Evolutionary conservation across 441 rosid genomes (phyloP).

Genomic region (Sinapis alba): DNA sequence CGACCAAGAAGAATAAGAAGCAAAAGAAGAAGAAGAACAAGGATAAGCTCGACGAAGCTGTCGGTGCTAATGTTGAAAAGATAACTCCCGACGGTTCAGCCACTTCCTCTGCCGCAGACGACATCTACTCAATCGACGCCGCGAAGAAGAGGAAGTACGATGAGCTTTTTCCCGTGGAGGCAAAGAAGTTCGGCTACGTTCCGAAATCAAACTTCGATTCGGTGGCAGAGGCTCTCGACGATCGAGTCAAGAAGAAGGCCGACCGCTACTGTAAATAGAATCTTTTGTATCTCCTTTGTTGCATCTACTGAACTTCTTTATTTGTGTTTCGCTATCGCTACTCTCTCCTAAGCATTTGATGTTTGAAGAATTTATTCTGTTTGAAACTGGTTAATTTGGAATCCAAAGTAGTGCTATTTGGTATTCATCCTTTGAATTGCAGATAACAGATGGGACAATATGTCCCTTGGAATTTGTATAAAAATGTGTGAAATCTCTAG

Average conservation of each 20-base stretch:
- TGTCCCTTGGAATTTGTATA: background rate
- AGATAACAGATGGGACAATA: background rate
- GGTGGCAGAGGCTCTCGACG: slow-evolving; percentile 79
- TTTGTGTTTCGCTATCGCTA: background rate
- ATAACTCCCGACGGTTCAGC: slow-evolving; percentile 23
- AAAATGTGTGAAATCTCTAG: background rate
- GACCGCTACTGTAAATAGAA: slow-evolving; percentile 85
- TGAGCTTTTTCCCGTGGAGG: slow-evolving; percentile 81
- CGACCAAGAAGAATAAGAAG: slow-evolving; percentile 57
- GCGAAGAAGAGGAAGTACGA: slow-evolving; percentile 81
- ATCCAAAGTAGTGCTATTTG: background rate
- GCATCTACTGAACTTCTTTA: background rate
- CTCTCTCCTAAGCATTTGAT: background rate
- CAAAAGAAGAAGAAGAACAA: slow-evolving; percentile 53
- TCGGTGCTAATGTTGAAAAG: slow-evolving; percentile 1
- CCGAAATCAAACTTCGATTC: slow-evolving; percentile 54
- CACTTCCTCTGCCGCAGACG: slow-evolving; percentile 15
- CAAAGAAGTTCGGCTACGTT: slow-evolving; percentile 74
- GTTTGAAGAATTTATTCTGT: background rate
- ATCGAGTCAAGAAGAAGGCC: slow-evolving; percentile 93
- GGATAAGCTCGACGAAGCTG: slow-evolving; percentile 32
- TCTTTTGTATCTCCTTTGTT: background rate
- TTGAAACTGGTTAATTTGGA: background rate
- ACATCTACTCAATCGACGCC: slow-evolving; percentile 77
- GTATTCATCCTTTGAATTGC: background rate